Conservation (phyloP, 140 eudicot genomes). For the Flaveria floridana region DNA sequence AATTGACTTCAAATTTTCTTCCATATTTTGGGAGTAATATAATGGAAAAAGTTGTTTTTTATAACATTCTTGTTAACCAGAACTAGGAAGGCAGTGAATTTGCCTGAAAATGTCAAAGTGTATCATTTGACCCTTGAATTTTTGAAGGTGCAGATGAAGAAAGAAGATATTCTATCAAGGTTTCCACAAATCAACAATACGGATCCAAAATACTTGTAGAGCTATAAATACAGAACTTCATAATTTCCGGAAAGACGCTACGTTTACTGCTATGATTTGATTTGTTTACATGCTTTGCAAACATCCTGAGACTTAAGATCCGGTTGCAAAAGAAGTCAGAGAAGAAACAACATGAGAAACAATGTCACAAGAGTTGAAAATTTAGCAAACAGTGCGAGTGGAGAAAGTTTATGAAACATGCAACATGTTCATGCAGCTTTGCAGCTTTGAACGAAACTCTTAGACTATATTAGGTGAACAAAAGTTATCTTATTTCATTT, state of each 20-base stretch:
- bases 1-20: not conserved
- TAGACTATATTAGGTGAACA: constrained; percentile 30
- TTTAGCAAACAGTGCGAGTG: constrained; percentile 30
- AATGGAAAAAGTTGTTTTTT: not conserved
- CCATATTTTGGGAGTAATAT: not conserved
- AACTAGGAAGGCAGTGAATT: not conserved
- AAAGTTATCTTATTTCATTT: too few relatives aligned
- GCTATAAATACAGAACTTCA: constrained; percentile 59
- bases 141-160: constrained; percentile 39
- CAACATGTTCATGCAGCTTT: constrained; percentile 51
- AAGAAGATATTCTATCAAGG: constrained; percentile 64
- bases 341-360: constrained; percentile 28
- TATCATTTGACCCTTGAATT: not conserved
- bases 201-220: constrained; percentile 55
- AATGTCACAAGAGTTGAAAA: too few relatives aligned
- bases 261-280: constrained; percentile 61
- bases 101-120: not conserved
- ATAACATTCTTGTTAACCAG: not conserved
- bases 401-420: constrained; percentile 59
- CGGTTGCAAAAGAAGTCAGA: constrained; percentile 48
- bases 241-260: constrained; percentile 73
- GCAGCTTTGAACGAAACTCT: constrained; percentile 58
- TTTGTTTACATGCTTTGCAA: constrained; percentile 66
- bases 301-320: constrained; percentile 51
- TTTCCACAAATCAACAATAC: constrained; percentile 42